Evolutionary conservation across 768 basidiomycete species (phyloP), one percentile per base, ranked within the genome.

Genomic region (Boletellus sp.): DNA sequence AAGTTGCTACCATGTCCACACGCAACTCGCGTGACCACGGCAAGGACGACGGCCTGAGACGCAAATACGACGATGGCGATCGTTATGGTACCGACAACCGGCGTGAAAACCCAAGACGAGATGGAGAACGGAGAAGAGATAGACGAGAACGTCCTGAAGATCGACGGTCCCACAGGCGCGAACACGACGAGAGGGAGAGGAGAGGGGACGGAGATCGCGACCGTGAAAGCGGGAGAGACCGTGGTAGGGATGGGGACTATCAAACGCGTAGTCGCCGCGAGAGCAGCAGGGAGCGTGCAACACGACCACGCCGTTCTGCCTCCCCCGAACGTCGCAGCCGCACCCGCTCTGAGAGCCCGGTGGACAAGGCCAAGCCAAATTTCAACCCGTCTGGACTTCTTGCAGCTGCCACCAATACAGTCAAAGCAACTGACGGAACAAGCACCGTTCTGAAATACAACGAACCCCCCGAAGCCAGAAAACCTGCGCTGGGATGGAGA

Each of bases 391-490:
- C 93, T 17, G 96, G 96, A 12, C 75, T 95, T 7, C 79, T 99
- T 33, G 96, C 95, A 1, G 95, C 95, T 4, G 96, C 90, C 62
- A 98, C 96, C 3, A 98, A 99, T 63, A 93, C 90, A 1, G 85
- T 94, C 37, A 79, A 80, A 56, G 77, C 81, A 28, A 72, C 74
- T 7, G 84, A 90, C 62, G 91, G 89, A n/a, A 80, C 80, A 44
- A 84, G 74, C 58, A 85, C 87, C 6, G 81, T 96, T 38, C 74
- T 99, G 54, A 99, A 98, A 69, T 99, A 99, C 67, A 94, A 98
- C 54, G 96, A 99, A 68, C 96, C 96, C 15, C 94, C 96, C 6
- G 96, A 99, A 75, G 96, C 95, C 24, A 75, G 96, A 57, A 97
- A 94, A 64, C 95, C 96, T 10, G 70, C 77, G 5, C 69, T 88